phyloP scores from a whole-genome alignment of 1,284 basidiomycete genomes.

The Chalciporus sp. region DNA sequence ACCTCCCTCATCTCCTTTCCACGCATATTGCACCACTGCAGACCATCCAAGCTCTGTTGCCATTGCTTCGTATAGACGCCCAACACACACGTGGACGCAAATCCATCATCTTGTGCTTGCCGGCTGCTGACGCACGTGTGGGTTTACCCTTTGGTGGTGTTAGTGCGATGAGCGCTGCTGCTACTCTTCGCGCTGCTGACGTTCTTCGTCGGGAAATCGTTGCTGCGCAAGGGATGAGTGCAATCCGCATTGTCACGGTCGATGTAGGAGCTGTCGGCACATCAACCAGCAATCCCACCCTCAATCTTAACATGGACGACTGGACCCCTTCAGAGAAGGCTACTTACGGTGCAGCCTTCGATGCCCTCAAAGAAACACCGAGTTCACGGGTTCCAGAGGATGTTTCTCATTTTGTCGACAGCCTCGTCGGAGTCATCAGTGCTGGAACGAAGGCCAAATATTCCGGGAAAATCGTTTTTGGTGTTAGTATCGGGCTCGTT shows the following conservation, averaged over 20 bases:
- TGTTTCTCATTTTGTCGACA: conserved; percentile 58
- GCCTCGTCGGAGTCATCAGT: conserved; percentile 57
- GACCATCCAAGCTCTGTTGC: conserved; percentile 73
- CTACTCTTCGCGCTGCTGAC: conserved; percentile 68
- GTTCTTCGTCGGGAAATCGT: conserved; percentile 73
- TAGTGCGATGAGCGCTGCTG: conserved; percentile 67
- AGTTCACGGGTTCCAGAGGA: conserved; percentile 55
- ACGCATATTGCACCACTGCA: conserved; percentile 77
- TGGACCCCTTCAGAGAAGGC: conserved; percentile 74
- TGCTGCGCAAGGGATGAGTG: conserved; percentile 48
- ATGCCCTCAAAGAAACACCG: conserved; percentile 46
- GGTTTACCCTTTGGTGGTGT: conserved; percentile 69
- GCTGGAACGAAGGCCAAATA: conserved; percentile 46
- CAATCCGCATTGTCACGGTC: conserved; percentile 69
- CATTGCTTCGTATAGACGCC: conserved; percentile 67
- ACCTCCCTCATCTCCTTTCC: conserved; percentile 67
- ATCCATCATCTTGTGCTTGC: conserved; percentile 70
- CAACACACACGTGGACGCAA: conserved; percentile 53
- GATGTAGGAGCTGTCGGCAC: conserved; percentile 39
- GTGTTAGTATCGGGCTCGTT: conserved; percentile 45
- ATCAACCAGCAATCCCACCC: not conserved
- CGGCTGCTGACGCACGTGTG: conserved; percentile 66
- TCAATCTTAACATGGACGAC: conserved; percentile 45
- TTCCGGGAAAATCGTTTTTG: conserved; percentile 40
- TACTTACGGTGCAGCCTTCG: conserved; percentile 69